Evolutionary conservation across 805 yeast genomes (phyloP).

Genomic region (Metschnikowia kunwiensis): DNA sequence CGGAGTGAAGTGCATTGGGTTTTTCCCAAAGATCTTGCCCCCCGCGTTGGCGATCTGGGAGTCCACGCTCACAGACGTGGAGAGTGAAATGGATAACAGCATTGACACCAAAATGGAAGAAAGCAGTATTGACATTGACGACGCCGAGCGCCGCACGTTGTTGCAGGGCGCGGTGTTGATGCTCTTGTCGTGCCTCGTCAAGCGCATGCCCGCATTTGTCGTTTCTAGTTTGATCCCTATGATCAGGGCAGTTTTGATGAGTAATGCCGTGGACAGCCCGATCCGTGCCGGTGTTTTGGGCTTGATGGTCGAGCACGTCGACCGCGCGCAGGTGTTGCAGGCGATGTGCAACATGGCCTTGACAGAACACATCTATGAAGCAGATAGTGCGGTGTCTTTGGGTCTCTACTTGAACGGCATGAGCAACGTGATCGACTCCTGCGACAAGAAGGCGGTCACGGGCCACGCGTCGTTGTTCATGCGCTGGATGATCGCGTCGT

Average conservation of each 20-base stretch:
- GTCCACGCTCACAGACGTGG: conserved; percentile 20
- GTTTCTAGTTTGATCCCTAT: conserved; percentile 64
- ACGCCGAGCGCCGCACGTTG: conserved; percentile 29
- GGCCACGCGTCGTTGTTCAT: conserved; percentile 64
- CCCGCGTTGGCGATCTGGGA: conserved; percentile 64
- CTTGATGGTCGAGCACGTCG: conserved; percentile 63
- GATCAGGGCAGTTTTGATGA: conserved; percentile 53
- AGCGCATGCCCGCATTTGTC: conserved; percentile 83
- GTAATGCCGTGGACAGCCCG: conserved; percentile 55
- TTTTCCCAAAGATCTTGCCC: conserved; percentile 80
- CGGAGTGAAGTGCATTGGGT: conserved; percentile 84
- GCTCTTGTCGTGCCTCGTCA: conserved; percentile 69
- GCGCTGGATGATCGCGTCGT: conserved; percentile 62
- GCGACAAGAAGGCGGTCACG: conserved; percentile 76
- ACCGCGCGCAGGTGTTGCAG: conserved; percentile 57
- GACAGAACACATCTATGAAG: conserved; percentile 30
- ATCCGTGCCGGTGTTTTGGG: conserved; percentile 62
- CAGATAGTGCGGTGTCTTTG: conserved; percentile 40
- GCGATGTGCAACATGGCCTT: conserved; percentile 65
- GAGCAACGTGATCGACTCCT: conserved; percentile 59
- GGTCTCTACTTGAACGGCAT: conserved; percentile 69
- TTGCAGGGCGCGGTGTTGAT: conserved; percentile 71
- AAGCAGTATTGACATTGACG: conserved; percentile 23
- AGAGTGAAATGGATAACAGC: not conserved
- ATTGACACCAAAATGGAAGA: too few relatives aligned